Evolutionary conservation across 805 yeast genomes (phyloP), one percentile per base, ranked within the genome.

Genomic region (Saturnispora hagleri): DNA sequence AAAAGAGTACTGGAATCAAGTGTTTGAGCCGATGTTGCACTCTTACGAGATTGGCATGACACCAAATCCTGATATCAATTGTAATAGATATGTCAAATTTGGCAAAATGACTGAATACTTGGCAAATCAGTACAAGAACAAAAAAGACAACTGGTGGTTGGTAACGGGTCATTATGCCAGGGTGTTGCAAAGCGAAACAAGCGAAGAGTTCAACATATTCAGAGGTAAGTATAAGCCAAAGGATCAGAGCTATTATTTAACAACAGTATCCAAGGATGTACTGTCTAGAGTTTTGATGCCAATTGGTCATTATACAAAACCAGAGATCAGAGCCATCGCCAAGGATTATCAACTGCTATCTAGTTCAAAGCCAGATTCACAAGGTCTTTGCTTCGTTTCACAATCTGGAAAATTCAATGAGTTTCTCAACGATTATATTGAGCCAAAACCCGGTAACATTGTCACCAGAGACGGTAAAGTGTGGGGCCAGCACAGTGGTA

Each of bases 11-110:
- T 93, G 99, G 99, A 71, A 73, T 18, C 84, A 85, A 51, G 98
- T 93, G 8, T 93, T 93, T 64, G 84, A 80, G 62, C 98, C 99
- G 1, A 91, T 93, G 97, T 67, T 93, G 22, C 78, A 78, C 3
- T 74, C 73, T 60, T 93, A 90, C 63, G 69, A 73, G 35, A 61
- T 56, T 9, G 99, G 99, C 0, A 60, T 74, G 42, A 93, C 99
- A 1, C 99, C 99, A 0, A 93, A 93, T 60, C 98, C 99, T 0
- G 99, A 93, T 63, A 83, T 90, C 20, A 80, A 83, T 18, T 93
- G 99, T 64, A 93, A 93, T 66, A 75, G 77, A 53, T 77, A 79
- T 63, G 85, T 93, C 58, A 93, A 93, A 65, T 93, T 93, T 69
- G 98, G 99, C 2, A 75, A 73, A 51, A 73, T 93, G 68, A 66